Conservation (phyloP, 2,329 filamentous ascomycete species). For the Clarireedia homoeocarpa region DNA sequence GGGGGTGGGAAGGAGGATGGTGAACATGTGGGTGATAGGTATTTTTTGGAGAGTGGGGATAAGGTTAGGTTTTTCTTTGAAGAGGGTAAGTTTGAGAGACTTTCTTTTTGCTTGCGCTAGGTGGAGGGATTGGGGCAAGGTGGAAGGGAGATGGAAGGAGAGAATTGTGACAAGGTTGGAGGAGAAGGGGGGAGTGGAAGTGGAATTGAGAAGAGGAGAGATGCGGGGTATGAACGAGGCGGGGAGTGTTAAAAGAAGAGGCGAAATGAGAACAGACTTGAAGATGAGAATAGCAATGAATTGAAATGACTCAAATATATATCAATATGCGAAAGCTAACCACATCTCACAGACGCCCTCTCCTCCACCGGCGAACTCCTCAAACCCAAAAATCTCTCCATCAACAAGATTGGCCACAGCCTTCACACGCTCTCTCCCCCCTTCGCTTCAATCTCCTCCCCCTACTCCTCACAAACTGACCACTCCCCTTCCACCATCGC, state of each 20-base stretch:
- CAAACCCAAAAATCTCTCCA: slow-evolving; percentile 74
- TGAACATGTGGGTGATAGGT: slow-evolving; percentile 84
- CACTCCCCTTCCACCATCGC: slow-evolving; percentile 31
- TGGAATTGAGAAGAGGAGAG: background rate
- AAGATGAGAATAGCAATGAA: background rate
- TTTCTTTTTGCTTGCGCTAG: background rate
- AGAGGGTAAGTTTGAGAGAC: slow-evolving; percentile 42
- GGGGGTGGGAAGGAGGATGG: slow-evolving; percentile 34
- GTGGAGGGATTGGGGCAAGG: no score
- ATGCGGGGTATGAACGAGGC: no score
- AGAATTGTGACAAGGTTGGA: background rate
- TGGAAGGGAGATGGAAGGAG: no score
- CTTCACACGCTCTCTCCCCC: slow-evolving; percentile 62
- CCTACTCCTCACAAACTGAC: slow-evolving; percentile 30
- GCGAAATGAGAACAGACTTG: background rate
- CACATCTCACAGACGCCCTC: slow-evolving; percentile 58
- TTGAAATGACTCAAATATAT: background rate
- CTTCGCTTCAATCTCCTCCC: slow-evolving; percentile 48
- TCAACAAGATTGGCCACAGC: slow-evolving; percentile 84
- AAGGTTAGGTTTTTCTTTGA: slow-evolving; percentile 97
- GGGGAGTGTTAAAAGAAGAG: background rate
- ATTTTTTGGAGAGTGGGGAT: slow-evolving; percentile 85
- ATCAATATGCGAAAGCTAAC: background rate
- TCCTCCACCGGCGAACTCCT: slow-evolving; percentile 52
- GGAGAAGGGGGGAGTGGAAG: background rate